phyloP scores from a whole-genome alignment of 768 basidiomycete species.

The Leccinum pellstonianum region DNA sequence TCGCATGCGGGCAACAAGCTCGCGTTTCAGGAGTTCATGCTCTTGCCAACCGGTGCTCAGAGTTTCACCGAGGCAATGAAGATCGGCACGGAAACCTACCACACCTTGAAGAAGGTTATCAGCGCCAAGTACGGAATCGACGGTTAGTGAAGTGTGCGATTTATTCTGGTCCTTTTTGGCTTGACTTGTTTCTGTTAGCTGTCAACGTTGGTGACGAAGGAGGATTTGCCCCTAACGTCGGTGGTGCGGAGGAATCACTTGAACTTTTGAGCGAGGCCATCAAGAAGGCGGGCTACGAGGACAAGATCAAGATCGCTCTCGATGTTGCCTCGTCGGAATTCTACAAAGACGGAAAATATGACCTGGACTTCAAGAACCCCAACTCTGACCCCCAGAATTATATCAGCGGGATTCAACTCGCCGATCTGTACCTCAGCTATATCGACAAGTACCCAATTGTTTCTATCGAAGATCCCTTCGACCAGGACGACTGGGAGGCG shows the following conservation, averaged over 20 bases:
- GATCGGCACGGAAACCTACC: slow-evolving; percentile 97
- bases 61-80: slow-evolving; percentile 97
- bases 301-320: slow-evolving; percentile 97
- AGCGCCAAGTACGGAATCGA: slow-evolving; percentile 99
- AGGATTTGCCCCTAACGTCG: slow-evolving; percentile 98
- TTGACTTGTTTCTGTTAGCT: slow-evolving; percentile 47
- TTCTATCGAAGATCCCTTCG: slow-evolving; percentile 97
- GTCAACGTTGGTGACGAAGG: slow-evolving; percentile 99
- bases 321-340: slow-evolving; percentile 99
- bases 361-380: slow-evolving; percentile 99
- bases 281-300: slow-evolving; percentile 96
- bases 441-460: slow-evolving; percentile 94
- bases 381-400: slow-evolving; percentile 97
- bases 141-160: slow-evolving; percentile 49
- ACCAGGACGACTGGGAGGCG: slow-evolving; percentile 99
- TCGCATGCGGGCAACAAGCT: slow-evolving; percentile 99
- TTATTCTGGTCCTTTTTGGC: not conserved
- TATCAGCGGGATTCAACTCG: slow-evolving; percentile 91
- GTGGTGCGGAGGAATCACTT: slow-evolving; percentile 94
- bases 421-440: slow-evolving; percentile 84
- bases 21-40: slow-evolving; percentile 99
- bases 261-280: slow-evolving; percentile 96
- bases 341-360: slow-evolving; percentile 99
- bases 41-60: slow-evolving; percentile 90
- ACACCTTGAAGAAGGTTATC: slow-evolving; percentile 98